These are phyloP conservation scores for Gracilaria domingensis DNA, from an alignment of 23 red algal species.

Conservation along the genomic window DNA sequence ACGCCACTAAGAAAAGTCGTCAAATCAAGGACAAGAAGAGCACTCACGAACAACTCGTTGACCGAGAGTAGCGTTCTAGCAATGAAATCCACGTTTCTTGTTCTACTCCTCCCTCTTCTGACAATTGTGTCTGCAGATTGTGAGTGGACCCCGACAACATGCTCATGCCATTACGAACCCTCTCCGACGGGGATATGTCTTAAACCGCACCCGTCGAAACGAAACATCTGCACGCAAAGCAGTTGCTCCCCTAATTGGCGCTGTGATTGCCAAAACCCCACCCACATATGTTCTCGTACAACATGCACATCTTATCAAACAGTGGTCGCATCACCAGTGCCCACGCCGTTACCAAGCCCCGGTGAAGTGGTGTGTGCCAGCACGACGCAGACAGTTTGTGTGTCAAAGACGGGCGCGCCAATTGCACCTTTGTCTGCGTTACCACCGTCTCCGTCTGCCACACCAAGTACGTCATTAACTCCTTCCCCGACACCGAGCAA, in stretches of 20 bases:
- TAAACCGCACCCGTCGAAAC: conserved; percentile 2
- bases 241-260: not conserved
- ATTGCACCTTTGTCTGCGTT: not conserved
- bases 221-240: conserved; percentile 2
- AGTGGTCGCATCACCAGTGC: not conserved
- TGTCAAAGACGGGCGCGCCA: not conserved
- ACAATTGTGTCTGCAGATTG: not conserved
- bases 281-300: conserved; percentile 15
- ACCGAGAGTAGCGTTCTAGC: not conserved
- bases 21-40: too few relatives aligned
- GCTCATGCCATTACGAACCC: not conserved
- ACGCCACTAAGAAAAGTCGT: too few relatives aligned
- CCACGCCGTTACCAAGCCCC: not conserved
- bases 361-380: conserved; percentile 22
- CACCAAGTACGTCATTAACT: not conserved
- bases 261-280: conserved; percentile 28
- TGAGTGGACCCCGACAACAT: conserved; percentile 11
- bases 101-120: not conserved
- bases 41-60: too few relatives aligned
- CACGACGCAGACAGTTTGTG: not conserved
- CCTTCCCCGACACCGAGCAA: not conserved
- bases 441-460: conserved; percentile 14
- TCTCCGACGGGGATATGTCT: conserved; percentile 7
- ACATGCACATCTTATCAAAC: conserved; percentile 1
- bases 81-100: not conserved